A percentile compares a stretch with the other conserved stretches of the same genome.
Evolutionary conservation across 192 early-diverging fungal species (phyloP).

Genomic region (Rhizophagus prolifer): DNA sequence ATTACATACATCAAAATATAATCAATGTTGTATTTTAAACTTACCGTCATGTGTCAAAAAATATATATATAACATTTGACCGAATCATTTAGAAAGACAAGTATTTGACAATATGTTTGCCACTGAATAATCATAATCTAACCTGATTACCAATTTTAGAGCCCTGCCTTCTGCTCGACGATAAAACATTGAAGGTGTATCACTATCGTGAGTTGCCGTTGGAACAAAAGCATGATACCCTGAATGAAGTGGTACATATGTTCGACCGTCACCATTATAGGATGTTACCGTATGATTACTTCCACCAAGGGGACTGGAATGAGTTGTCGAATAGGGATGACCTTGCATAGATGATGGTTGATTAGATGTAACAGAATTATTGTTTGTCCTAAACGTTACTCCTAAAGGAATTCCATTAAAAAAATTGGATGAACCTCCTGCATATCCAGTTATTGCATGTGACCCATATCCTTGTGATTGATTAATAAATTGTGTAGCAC

Average conservation of each 20-base stretch:
- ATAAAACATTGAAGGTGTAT: background rate
- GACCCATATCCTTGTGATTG: background rate
- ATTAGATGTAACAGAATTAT: background rate
- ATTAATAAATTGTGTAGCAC: background rate
- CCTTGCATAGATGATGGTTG: background rate
- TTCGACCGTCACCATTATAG: background rate
- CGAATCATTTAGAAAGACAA: slow-evolving; percentile 11
- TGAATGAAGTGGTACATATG: background rate
- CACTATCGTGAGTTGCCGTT: background rate
- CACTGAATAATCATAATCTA: slow-evolving; percentile 3
- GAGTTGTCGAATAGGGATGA: background rate
- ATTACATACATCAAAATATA: background rate
- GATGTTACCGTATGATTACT: background rate
- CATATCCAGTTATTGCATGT: background rate
- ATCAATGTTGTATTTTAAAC: background rate
- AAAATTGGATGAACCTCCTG: slow-evolving; percentile 1
- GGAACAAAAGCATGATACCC: background rate
- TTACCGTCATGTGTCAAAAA: background rate
- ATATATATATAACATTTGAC: background rate
- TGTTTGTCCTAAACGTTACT: background rate
- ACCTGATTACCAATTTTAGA: background rate
- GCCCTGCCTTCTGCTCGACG: background rate
- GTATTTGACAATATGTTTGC: slow-evolving; percentile 12
- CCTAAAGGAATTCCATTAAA: background rate
- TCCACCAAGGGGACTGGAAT: background rate